Percentiles rank a stretch among this genome's conserved stretches.
These are phyloP conservation scores for Pharnaceum exiguum DNA, from an alignment of 148 eudicot species.

Conservation along the genomic window DNA sequence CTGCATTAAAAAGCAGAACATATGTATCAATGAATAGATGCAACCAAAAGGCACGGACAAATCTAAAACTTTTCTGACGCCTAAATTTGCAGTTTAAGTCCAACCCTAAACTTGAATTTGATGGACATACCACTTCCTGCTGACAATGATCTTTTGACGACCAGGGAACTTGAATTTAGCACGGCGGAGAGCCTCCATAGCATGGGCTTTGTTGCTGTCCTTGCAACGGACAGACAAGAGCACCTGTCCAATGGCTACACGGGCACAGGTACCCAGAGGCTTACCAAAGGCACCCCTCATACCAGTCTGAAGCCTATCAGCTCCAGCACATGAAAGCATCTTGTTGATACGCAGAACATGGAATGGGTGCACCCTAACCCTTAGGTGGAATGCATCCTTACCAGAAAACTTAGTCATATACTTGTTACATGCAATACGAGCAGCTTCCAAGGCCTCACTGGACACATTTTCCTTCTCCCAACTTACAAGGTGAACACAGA, in stretches of 20 bases:
- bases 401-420: conserved; percentile 37
- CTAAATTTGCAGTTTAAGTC: not conserved
- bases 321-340: conserved; percentile 45
- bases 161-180: conserved; percentile 49
- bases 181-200: conserved; percentile 41
- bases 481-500: conserved; percentile 43
- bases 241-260: conserved; percentile 39
- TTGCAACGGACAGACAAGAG: conserved; percentile 37
- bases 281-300: conserved; percentile 43
- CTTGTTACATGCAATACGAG: conserved; percentile 39
- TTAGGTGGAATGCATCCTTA: conserved; percentile 37
- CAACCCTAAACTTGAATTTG: not conserved
- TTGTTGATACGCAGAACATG: conserved; percentile 41
- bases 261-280: conserved; percentile 32
- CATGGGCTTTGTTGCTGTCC: conserved; percentile 31
- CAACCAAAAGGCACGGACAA: no score
- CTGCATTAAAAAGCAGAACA: conserved; percentile 3
- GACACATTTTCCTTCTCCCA: conserved; percentile 51
- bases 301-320: conserved; percentile 44
- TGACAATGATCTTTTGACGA: conserved; percentile 36
- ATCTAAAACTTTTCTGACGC: no score
- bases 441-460: conserved; percentile 42
- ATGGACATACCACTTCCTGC: conserved; percentile 36
- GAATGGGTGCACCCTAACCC: conserved; percentile 41
- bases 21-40: not conserved